These are phyloP conservation scores for Wakefieldia striispora DNA, from an alignment of 768 basidiomycete genomes.

Conservation along the genomic window DNA sequence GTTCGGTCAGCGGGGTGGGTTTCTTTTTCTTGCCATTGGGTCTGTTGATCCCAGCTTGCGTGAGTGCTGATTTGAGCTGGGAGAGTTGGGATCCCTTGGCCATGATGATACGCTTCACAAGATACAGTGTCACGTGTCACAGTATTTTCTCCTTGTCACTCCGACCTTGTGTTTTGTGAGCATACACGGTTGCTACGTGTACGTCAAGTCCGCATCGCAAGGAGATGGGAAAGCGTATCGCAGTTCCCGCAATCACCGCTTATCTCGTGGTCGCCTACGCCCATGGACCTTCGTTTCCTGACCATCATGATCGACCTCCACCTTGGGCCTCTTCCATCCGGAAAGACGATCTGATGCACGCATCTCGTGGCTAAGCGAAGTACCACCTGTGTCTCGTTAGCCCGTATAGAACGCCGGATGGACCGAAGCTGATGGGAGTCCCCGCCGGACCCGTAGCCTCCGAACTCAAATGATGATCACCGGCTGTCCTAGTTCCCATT, in stretches of 20 bases:
- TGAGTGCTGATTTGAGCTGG: constrained; percentile 85
- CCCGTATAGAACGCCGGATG: background rate
- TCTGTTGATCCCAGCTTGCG: constrained; percentile 73
- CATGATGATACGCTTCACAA: constrained; percentile 39
- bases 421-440: too few species aligned
- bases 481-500: background rate
- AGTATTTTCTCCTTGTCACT: background rate
- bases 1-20: constrained; percentile 52
- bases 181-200: too few species aligned
- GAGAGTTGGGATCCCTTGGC: constrained; percentile 85
- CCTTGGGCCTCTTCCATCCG: background rate
- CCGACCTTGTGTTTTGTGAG: too few species aligned
- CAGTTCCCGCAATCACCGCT: too few species aligned
- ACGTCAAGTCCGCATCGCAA: too few species aligned
- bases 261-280: too few species aligned
- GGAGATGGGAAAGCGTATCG: too few species aligned
- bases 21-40: constrained; percentile 69
- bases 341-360: background rate
- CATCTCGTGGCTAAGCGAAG: background rate
- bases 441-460: too few species aligned
- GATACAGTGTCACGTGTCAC: background rate
- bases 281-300: too few species aligned
- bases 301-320: background rate
- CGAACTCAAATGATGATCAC: too few species aligned
- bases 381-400: too few species aligned